phyloP scores from a whole-genome alignment of 139 green algal genomes.

The Volvox reticuliferus region DNA sequence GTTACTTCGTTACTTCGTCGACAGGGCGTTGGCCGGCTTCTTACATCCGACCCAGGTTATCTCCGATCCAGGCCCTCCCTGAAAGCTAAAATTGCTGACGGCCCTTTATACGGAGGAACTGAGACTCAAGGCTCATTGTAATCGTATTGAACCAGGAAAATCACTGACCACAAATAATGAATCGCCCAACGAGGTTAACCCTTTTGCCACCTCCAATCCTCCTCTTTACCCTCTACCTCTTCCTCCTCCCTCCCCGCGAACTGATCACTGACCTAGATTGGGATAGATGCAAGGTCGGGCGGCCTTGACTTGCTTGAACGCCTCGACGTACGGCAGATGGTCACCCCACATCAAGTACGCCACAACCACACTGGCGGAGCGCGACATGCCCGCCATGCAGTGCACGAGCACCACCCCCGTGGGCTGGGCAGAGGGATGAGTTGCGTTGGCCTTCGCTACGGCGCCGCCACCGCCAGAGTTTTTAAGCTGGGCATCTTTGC shows the following conservation, averaged over 20 bases:
- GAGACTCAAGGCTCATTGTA: background rate
- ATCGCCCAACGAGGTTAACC: no score
- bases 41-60: background rate
- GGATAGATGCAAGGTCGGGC: slow-evolving; percentile 41
- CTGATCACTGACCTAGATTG: slow-evolving; percentile 22
- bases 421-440: background rate
- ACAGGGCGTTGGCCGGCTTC: background rate
- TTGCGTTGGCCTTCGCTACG: no score
- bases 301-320: slow-evolving; percentile 24
- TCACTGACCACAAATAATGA: no score
- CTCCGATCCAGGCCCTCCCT: no score
- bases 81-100: no score
- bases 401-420: slow-evolving; percentile 75
- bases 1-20: no score
- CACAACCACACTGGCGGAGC: slow-evolving; percentile 85
- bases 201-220: no score
- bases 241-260: background rate
- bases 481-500: no score
- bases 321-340: slow-evolving; percentile 9
- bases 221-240: no score
- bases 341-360: slow-evolving; percentile 88
- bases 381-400: slow-evolving; percentile 93
- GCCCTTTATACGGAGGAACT: background rate
- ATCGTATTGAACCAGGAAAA: no score
- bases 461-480: no score